A percentile compares a stretch with the other conserved stretches of the same genome.
These are phyloP conservation scores for Monosporascus sp. DNA, from an alignment of 2,329 filamentous ascomycete genomes.

Conservation along the genomic window DNA sequence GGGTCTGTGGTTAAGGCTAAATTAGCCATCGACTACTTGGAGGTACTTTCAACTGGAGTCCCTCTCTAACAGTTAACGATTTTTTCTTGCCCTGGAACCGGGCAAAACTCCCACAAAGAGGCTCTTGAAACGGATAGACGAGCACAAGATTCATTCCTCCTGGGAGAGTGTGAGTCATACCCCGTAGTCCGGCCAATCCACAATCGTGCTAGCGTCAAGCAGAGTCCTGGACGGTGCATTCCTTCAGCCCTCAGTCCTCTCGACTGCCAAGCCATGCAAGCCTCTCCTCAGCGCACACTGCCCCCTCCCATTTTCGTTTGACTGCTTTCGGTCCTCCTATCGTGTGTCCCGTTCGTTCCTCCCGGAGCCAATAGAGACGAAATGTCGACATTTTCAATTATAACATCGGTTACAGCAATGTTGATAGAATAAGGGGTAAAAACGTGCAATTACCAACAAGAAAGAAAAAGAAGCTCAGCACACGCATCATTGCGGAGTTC, in stretches of 20 bases:
- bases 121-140: slow-evolving; percentile 18
- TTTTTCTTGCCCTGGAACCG: slow-evolving; percentile 9
- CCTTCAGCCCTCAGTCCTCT: neutral
- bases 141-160: slow-evolving; percentile 14
- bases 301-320: neutral
- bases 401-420: no score
- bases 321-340: no score
- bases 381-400: no score
- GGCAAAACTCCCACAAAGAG: slow-evolving; percentile 6
- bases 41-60: slow-evolving; percentile 3
- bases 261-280: neutral
- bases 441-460: no score
- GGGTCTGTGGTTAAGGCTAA: neutral
- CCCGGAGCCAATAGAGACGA: no score
- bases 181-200: slow-evolving; percentile 3
- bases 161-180: slow-evolving; percentile 24
- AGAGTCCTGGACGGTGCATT: neutral
- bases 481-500: no score
- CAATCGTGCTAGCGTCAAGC: slow-evolving; percentile 4
- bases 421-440: no score
- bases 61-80: slow-evolving; percentile 21
- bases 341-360: no score
- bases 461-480: no score
- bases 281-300: neutral
- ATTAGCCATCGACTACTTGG: neutral